Conservation (phyloP, 495 filamentous ascomycete genomes). For the Penicillium longicatenatum region DNA sequence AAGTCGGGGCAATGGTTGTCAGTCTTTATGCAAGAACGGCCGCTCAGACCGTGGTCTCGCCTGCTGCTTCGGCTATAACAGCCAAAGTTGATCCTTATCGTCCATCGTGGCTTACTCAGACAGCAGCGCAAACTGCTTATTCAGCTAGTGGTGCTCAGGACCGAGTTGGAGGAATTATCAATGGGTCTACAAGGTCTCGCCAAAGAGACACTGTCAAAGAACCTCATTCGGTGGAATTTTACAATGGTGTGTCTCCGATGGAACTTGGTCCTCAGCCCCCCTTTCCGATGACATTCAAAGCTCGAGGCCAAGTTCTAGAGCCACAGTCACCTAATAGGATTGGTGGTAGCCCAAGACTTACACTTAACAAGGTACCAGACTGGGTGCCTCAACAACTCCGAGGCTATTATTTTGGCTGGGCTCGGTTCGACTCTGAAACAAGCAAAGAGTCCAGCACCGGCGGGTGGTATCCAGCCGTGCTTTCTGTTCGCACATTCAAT, state of each 20-base stretch:
- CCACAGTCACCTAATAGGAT: constrained; percentile 35
- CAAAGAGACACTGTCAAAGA: constrained; percentile 13
- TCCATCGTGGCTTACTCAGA: constrained; percentile 44
- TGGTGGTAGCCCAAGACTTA: constrained; percentile 16
- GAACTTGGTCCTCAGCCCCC: constrained; percentile 57
- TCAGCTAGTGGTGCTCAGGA: constrained; percentile 38
- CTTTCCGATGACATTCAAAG: constrained; percentile 59
- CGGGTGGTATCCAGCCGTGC: constrained; percentile 55
- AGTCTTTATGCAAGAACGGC: constrained; percentile 53
- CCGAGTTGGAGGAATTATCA: constrained; percentile 30
- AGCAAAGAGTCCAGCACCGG: constrained; percentile 13
- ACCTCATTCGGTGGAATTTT: constrained; percentile 15
- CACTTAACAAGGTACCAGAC: constrained; percentile 42
- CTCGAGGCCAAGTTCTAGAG: constrained; percentile 29
- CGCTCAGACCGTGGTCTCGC: constrained; percentile 48
- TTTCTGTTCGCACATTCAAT: constrained; percentile 46
- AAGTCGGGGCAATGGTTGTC: constrained; percentile 60
- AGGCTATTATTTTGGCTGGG: constrained; percentile 68
- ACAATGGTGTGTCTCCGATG: constrained; percentile 21
- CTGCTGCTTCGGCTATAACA: constrained; percentile 45
- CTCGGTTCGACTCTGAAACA: constrained; percentile 34
- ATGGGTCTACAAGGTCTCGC: constrained; percentile 21
- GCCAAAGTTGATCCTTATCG: constrained; percentile 34
- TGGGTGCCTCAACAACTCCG: constrained; percentile 50
- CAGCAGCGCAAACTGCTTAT: constrained; percentile 45